Evolutionary conservation across 257 asterid genomes (phyloP), one percentile per base, ranked within the genome.

Genomic region (Nicotiana benthamiana): DNA sequence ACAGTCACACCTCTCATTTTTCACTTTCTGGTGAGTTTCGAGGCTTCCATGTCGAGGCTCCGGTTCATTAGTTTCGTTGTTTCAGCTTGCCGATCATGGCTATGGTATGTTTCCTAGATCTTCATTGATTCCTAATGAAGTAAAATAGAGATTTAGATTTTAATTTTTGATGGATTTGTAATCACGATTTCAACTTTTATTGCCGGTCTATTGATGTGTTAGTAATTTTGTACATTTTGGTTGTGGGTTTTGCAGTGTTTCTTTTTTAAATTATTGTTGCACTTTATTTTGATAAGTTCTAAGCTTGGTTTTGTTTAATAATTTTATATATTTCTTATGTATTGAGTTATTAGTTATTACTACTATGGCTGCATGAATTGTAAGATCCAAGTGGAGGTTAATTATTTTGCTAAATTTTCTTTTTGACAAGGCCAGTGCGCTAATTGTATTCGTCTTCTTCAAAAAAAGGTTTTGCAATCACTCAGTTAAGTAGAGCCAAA

Each of bases 21-120:
- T n/a, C n/a, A n/a, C n/a, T n/a, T n/a, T n/a, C n/a, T n/a, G n/a
- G n/a, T n/a, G n/a, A n/a, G n/a, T n/a, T n/a, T n/a, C n/a, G n/a
- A n/a, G n/a, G n/a, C n/a, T n/a, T n/a, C n/a, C n/a, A n/a, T n/a
- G n/a, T n/a, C n/a, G n/a, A n/a, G n/a, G n/a, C n/a, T n/a, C 75
- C 4, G 13, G 26, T 6, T 4, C 34, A 16, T 52, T 51, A 9
- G 16, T 9, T 1, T 77, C 48, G 4, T 11, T 7, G 22, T 64
- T 65, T 30, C 22, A 61, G 52, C 86, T 79, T 84, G 68, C 43
- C 72, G n/a, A 82, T 86, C 89, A 93, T 93, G 97, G 90, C 91
- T 86, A 90, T 92, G 91, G 98, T 93, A 81, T 87, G 93, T 86
- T 30, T 17, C 43, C 24, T 64, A 6, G 54, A 7, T 61, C 72